These are phyloP conservation scores for Ophiocytium majus DNA, from an alignment of 352 stramenopile genomes.

Conservation along the genomic window DNA sequence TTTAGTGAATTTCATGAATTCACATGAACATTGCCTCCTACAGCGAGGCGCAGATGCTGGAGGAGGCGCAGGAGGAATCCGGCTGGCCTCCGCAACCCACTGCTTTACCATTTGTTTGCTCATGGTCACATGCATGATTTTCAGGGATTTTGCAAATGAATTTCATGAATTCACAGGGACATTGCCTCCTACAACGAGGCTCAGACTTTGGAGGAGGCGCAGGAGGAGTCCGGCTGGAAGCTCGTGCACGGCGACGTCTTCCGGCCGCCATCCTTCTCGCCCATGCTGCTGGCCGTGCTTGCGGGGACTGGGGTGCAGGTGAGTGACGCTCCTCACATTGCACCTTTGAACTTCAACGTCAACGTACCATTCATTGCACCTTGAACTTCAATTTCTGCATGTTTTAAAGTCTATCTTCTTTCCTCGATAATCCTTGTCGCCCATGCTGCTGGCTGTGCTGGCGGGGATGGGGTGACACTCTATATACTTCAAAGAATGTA, in stretches of 20 bases:
- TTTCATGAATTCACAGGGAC: constrained; percentile 69
- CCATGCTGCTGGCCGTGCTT: constrained; percentile 94
- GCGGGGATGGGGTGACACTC: constrained; percentile 88
- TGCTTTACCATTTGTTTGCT: not conserved
- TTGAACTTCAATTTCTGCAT: too few species aligned
- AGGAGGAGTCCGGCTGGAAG: constrained; percentile 94
- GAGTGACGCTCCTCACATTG: too few species aligned
- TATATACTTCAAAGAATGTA: too few species aligned
- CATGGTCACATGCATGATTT: not conserved
- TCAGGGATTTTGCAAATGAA: not conserved
- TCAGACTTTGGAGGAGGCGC: constrained; percentile 84
- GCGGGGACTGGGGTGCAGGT: constrained; percentile 76
- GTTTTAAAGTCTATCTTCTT: too few species aligned
- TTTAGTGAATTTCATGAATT: not conserved
- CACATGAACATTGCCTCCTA: constrained; percentile 90
- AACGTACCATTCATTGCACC: too few species aligned
- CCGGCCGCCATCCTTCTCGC: constrained; percentile 92
- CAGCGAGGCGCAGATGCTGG: constrained; percentile 86
- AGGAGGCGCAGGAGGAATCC: constrained; percentile 89
- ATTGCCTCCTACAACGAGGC: constrained; percentile 93
- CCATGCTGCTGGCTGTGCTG: constrained; percentile 94
- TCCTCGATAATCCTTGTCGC: constrained; percentile 91
- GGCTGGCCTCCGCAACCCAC: constrained; percentile 70
- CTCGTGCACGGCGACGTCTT: constrained; percentile 97
- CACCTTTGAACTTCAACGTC: too few species aligned